phyloP scores from a whole-genome alignment of 805 yeast genomes.

The Monosporozyma siamensis region DNA sequence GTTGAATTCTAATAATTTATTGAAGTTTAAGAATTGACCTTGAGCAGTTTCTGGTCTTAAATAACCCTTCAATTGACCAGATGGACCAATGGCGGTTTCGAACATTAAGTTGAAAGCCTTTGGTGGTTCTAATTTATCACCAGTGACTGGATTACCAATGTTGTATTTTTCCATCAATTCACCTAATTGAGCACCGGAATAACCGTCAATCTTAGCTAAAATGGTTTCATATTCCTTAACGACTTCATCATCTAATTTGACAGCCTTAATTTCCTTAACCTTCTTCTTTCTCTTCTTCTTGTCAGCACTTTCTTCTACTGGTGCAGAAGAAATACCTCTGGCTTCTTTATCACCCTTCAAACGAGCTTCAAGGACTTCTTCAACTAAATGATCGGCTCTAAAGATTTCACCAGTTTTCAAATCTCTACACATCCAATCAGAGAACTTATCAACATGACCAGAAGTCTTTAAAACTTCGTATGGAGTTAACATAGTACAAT shows the following conservation, averaged over 20 bases:
- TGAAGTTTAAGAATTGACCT: slow-evolving; percentile 95
- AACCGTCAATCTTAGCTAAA: slow-evolving; percentile 92
- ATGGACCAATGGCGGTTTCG: slow-evolving; percentile 98
- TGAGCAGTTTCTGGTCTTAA: slow-evolving; percentile 99
- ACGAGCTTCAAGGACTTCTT: slow-evolving; percentile 93
- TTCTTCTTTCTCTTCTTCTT: slow-evolving; percentile 92
- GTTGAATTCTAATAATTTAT: slow-evolving; percentile 87
- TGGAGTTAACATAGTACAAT: slow-evolving; percentile 96
- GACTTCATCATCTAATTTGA: slow-evolving; percentile 73
- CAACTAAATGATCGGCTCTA: slow-evolving; percentile 96
- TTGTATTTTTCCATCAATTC: slow-evolving; percentile 72
- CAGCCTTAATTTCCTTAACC: slow-evolving; percentile 87
- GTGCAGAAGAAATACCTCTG: slow-evolving; percentile 63
- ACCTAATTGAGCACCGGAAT: slow-evolving; percentile 85
- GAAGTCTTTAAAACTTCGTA: slow-evolving; percentile 96
- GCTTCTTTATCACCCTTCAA: slow-evolving; percentile 96
- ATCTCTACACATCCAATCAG: slow-evolving; percentile 99
- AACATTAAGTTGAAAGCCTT: slow-evolving; percentile 96
- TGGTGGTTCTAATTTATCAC: slow-evolving; percentile 80
- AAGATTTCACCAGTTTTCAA: slow-evolving; percentile 93
- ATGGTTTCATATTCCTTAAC: slow-evolving; percentile 76
- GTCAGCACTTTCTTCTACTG: slow-evolving; percentile 59
- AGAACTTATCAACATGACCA: slow-evolving; percentile 97
- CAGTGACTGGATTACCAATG: slow-evolving; percentile 87
- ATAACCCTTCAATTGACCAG: slow-evolving; percentile 91